These are phyloP conservation scores for Arthrobotrys iridis DNA, from an alignment of 2,329 filamentous ascomycete species.

Conservation along the genomic window DNA sequence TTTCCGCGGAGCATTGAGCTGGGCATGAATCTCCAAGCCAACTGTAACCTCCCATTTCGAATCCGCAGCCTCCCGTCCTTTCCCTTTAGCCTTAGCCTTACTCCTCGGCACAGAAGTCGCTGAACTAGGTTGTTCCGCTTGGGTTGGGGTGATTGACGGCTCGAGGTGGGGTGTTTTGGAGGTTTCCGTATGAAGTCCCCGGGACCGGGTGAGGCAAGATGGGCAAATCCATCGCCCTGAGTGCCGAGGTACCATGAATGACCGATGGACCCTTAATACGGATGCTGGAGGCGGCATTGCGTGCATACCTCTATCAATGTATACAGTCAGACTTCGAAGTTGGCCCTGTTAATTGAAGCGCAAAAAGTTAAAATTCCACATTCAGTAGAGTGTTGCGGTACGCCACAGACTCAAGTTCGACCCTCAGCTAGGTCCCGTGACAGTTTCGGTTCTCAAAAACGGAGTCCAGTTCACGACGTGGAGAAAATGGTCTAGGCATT, in stretches of 20 bases:
- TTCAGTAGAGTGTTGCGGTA: constrained; percentile 5
- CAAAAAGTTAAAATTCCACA: constrained; percentile 1
- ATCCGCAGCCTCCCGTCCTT: neutral
- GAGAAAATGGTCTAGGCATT: no score
- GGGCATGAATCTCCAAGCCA: constrained; percentile 96
- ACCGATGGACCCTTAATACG: constrained; percentile 1
- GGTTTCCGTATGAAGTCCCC: neutral
- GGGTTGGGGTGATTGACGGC: constrained; percentile 2
- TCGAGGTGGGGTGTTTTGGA: constrained; percentile 13
- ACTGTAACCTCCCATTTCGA: constrained; percentile 85
- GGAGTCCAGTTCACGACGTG: no score
- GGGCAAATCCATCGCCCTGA: constrained; percentile 28
- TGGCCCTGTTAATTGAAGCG: neutral
- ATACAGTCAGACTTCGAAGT: neutral
- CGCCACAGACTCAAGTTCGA: neutral
- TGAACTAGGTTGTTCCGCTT: neutral
- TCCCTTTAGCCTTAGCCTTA: neutral
- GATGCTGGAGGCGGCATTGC: constrained; percentile 18
- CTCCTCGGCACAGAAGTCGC: no score
- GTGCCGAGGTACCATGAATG: constrained; percentile 1
- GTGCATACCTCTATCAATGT: neutral
- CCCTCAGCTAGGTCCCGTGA: neutral
- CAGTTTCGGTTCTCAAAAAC: neutral
- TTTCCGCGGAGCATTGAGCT: constrained; percentile 87
- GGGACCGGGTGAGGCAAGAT: constrained; percentile 24